phyloP scores from a whole-genome alignment of 108 stramenopile genomes.

The Skeletonema grethae region DNA sequence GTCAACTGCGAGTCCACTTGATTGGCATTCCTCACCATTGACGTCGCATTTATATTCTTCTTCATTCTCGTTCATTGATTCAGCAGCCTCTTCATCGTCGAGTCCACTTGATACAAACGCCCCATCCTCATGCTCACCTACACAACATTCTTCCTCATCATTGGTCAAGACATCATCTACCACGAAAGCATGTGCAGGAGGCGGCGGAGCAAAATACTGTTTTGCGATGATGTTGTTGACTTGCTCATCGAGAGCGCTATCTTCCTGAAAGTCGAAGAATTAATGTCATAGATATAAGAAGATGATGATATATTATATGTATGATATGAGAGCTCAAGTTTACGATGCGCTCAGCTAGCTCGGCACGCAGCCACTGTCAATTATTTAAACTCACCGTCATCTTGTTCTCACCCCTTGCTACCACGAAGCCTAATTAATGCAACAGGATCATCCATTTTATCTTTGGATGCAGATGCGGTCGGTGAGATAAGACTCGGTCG shows the following conservation, averaged over 20 bases:
- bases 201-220: not conserved
- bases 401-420: too few relatives aligned
- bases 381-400: too few relatives aligned
- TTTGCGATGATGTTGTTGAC: not conserved
- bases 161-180: not conserved
- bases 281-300: not conserved
- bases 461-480: too few relatives aligned
- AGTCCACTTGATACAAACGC: not conserved
- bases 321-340: not conserved
- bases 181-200: not conserved
- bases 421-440: too few relatives aligned
- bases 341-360: too few relatives aligned
- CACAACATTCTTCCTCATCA: not conserved
- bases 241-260: not conserved
- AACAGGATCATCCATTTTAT: too few relatives aligned
- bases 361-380: too few relatives aligned
- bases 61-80: not conserved
- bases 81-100: not conserved
- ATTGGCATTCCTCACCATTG: not conserved
- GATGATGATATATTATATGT: too few relatives aligned
- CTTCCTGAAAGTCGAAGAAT: not conserved
- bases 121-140: not conserved
- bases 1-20: not conserved
- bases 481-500: too few relatives aligned
- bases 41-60: not conserved